phyloP scores from a whole-genome alignment of 106 monocot genomes.

The Posidonia australis region DNA sequence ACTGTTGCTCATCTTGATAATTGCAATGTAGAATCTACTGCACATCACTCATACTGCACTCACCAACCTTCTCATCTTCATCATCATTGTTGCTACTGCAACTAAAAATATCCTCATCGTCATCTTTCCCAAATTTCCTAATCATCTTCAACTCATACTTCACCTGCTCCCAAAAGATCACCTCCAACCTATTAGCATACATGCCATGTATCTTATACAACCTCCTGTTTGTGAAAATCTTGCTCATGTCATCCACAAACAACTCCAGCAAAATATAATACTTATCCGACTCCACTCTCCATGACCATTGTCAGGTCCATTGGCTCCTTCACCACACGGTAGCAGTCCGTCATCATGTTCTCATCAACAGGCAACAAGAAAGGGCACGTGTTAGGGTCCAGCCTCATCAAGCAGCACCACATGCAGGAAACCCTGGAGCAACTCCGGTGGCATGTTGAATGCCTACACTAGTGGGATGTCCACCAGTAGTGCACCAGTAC shows the following conservation, averaged over 20 bases:
- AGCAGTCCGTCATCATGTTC: background rate
- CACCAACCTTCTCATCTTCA: background rate
- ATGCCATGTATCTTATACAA: too few species aligned
- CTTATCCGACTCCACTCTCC: background rate
- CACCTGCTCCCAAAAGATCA: background rate
- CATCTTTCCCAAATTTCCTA: too few species aligned
- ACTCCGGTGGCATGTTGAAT: background rate
- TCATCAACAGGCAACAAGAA: background rate
- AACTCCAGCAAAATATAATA: background rate
- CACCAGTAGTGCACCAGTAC: background rate
- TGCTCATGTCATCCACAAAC: too few species aligned
- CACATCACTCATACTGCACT: too few species aligned
- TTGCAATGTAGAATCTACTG: too few species aligned
- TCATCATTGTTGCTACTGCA: background rate
- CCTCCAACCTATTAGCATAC: too few species aligned
- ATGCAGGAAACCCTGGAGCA: too few species aligned
- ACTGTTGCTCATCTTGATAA: too few species aligned
- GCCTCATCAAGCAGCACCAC: background rate
- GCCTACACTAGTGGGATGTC: background rate
- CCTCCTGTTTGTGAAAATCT: too few species aligned
- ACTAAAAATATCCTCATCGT: too few species aligned
- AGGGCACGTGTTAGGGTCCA: background rate
- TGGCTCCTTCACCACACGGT: too few species aligned
- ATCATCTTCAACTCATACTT: too few species aligned
- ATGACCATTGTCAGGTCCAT: background rate